These are phyloP conservation scores for Chaetomiaceae sp. DNA, from an alignment of 2,329 filamentous ascomycete species.

Conservation along the genomic window DNA sequence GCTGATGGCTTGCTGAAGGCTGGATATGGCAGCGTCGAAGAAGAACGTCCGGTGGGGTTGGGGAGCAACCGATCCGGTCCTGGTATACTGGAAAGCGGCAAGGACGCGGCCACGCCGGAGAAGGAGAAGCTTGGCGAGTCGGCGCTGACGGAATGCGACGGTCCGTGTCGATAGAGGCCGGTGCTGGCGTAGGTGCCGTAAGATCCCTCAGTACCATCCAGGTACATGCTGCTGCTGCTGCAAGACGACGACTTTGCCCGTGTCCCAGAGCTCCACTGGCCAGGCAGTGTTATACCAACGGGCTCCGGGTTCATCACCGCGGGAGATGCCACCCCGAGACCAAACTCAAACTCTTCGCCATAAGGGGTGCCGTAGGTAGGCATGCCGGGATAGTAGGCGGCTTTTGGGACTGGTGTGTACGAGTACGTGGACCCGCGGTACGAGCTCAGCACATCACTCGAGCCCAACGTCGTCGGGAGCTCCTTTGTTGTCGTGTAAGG, in stretches of 20 bases:
- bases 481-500: slow-evolving; percentile 35
- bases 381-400: slow-evolving; percentile 34
- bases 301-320: slow-evolving; percentile 34
- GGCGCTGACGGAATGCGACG: slow-evolving; percentile 30
- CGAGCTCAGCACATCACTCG: slow-evolving; percentile 31
- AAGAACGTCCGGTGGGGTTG: slow-evolving; percentile 32
- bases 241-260: slow-evolving; percentile 23
- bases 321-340: slow-evolving; percentile 32
- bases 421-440: slow-evolving; percentile 33
- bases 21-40: slow-evolving; percentile 29
- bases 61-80: slow-evolving; percentile 32
- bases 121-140: slow-evolving; percentile 38
- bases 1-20: slow-evolving; percentile 21
- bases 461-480: slow-evolving; percentile 28
- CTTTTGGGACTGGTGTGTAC: slow-evolving; percentile 23
- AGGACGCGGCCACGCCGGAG: slow-evolving; percentile 38
- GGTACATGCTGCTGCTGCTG: slow-evolving; percentile 29
- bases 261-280: slow-evolving; percentile 28
- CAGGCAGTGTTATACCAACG: slow-evolving; percentile 30
- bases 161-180: too few relatives aligned
- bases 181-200: slow-evolving; percentile 31
- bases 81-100: slow-evolving; percentile 31
- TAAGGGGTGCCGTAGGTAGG: slow-evolving; percentile 35
- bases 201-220: slow-evolving; percentile 33
- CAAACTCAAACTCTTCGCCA: slow-evolving; percentile 25